Evolutionary conservation across 805 yeast genomes (phyloP), one percentile per base, ranked within the genome.

Genomic region (Yarrowia osloensis): DNA sequence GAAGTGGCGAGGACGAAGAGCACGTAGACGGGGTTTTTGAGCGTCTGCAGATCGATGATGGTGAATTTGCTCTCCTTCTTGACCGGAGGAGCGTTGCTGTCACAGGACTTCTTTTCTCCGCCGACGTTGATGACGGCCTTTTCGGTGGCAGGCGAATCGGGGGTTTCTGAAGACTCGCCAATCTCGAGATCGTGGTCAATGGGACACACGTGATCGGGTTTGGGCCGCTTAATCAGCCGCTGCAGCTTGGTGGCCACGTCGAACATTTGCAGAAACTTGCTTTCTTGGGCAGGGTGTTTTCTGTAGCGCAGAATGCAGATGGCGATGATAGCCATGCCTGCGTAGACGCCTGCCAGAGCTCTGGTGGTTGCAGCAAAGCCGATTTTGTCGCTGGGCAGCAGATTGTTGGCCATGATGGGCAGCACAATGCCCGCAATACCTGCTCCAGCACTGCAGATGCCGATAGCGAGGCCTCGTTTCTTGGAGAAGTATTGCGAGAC

Each of bases 301-400:
- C 66, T 57, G 47, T 46, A 47, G 17, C 66, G 22, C 28, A 62
- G 19, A 11, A 29, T 63, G 47, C 31, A 68, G 24, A 67, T 69
- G 65, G 67, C 59, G 15, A 63, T 35, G 31, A 47, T 6, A 39
- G 67, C 59, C 28, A 63, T 55, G 9, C 75, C 77, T n/a, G 49
- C 46, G 28, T 62, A 50, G 31, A 73, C 71, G 31, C 73, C 71
- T 3, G 74, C 85, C 22, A 76, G 73, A 68, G 78, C 74, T 68
- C 85, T 71, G 65, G 81, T 73, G 0, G 84, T 81, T 84, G 85
- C 82, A 42, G 72, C 71, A 69, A 78, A 76, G 1, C 84, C 85
- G 24, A 82, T 77, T 17, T 21, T 44, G 24, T 61, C 33, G 12
- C 71, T 70, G 11, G 72, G 70, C 57, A 81, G 80, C 54, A 84